phyloP scores from a whole-genome alignment of 768 basidiomycete genomes.

The Phlebiopsis flavidoalba region DNA sequence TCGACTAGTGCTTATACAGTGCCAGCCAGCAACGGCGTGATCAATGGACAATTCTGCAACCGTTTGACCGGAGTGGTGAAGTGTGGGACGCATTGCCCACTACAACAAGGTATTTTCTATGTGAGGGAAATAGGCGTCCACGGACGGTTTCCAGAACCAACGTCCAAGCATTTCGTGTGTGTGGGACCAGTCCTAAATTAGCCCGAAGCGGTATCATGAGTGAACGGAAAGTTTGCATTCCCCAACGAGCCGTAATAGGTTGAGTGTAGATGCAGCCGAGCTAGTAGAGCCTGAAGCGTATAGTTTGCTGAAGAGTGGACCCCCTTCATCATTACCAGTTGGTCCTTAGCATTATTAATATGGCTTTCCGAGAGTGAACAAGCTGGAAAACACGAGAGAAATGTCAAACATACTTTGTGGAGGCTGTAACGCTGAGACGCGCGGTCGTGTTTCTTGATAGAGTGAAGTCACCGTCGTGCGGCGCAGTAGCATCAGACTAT shows the following conservation, averaged over 20 bases:
- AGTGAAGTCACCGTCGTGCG: not conserved
- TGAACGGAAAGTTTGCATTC: too few relatives aligned
- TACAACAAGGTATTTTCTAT: not conserved
- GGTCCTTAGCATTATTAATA: too few relatives aligned
- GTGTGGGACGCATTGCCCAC: not conserved
- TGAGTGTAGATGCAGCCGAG: too few relatives aligned
- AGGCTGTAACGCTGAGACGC: too few relatives aligned
- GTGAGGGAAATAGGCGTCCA: not conserved
- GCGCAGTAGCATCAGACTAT: not conserved
- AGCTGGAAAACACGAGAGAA: too few relatives aligned
- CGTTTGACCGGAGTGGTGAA: conserved; percentile 1
- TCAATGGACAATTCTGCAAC: not conserved
- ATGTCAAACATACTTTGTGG: too few relatives aligned
- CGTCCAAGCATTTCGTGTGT: not conserved
- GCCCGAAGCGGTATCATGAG: too few relatives aligned
- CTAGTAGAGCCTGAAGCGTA: too few relatives aligned
- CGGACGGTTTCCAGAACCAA: not conserved
- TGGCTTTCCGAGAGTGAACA: too few relatives aligned
- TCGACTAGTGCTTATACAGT: not conserved
- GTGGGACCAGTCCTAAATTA: not conserved
- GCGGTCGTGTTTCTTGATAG: not conserved
- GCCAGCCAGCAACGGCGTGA: not conserved
- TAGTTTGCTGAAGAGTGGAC: too few relatives aligned
- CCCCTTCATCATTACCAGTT: too few relatives aligned
- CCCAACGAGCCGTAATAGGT: too few relatives aligned